phyloP scores from a whole-genome alignment of 306 rosid species.

The Potentilla sterilis region DNA sequence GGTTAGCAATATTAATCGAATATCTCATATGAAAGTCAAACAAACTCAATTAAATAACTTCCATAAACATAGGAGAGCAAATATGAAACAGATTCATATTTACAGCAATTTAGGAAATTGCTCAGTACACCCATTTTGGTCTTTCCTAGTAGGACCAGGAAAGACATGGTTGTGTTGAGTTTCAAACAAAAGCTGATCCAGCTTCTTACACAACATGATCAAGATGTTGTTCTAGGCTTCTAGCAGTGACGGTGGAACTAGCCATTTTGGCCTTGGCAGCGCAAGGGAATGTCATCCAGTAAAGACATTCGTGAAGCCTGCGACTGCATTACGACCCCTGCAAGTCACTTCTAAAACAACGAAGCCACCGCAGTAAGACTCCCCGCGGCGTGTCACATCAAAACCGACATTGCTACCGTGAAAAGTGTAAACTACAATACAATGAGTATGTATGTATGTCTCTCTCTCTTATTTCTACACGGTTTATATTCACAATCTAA shows the following conservation, averaged over 20 bases:
- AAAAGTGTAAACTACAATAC: constrained; percentile 26
- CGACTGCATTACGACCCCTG: constrained; percentile 24
- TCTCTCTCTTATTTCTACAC: background rate
- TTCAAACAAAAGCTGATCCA: no score
- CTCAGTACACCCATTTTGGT: no score
- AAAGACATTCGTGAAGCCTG: constrained; percentile 23
- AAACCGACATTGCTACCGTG: constrained; percentile 13
- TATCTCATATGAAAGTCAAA: no score
- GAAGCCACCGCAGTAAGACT: constrained; percentile 14
- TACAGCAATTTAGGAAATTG: no score
- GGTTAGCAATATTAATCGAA: no score
- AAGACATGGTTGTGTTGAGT: no score
- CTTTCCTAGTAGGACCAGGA: no score
- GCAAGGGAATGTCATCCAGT: background rate
- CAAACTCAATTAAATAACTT: no score
- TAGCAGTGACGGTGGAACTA: background rate
- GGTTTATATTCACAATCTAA: background rate
- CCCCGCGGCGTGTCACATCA: constrained; percentile 21
- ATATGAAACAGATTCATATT: no score
- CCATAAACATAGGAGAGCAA: no score
- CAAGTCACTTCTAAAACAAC: background rate
- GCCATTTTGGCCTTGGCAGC: background rate
- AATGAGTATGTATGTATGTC: background rate
- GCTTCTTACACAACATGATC: no score
- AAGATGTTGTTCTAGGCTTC: no score